Percentiles rank a stretch among this genome's conserved stretches.
phyloP scores from a whole-genome alignment of 2,329 filamentous ascomycete species.

The Epichloe brachyelytri region DNA sequence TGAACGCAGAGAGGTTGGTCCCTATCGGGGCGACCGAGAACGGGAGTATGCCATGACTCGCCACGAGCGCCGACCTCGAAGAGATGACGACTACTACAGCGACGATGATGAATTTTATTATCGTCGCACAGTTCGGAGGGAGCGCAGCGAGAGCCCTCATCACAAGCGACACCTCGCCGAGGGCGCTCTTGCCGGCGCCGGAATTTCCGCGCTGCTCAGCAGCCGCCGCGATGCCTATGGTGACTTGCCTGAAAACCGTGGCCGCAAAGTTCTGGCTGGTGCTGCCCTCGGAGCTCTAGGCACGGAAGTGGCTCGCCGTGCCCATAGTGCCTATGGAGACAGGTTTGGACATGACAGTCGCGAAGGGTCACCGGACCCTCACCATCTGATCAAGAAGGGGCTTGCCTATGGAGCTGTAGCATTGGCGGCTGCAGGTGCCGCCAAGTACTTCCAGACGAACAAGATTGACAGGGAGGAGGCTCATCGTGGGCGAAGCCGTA shows the following conservation, averaged over 20 bases:
- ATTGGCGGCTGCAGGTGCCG: slow-evolving; percentile 50
- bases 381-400: slow-evolving; percentile 44
- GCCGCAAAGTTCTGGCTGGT: slow-evolving; percentile 46
- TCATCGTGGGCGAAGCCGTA: slow-evolving; percentile 41
- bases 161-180: slow-evolving; percentile 49
- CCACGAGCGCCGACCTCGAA: slow-evolving; percentile 28
- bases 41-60: slow-evolving; percentile 19
- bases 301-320: slow-evolving; percentile 46
- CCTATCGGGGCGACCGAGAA: slow-evolving; percentile 20
- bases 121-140: slow-evolving; percentile 33
- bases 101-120: slow-evolving; percentile 37
- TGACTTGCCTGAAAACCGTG: slow-evolving; percentile 36
- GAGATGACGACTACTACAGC: slow-evolving; percentile 30
- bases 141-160: slow-evolving; percentile 37
- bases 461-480: slow-evolving; percentile 48
- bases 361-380: slow-evolving; percentile 26
- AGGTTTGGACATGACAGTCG: slow-evolving; percentile 25
- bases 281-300: slow-evolving; percentile 50
- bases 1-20: slow-evolving; percentile 29
- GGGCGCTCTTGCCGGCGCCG: slow-evolving; percentile 51
- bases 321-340: slow-evolving; percentile 48
- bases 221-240: slow-evolving; percentile 39
- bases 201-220: slow-evolving; percentile 44
- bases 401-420: slow-evolving; percentile 51
- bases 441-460: slow-evolving; percentile 49